Evolutionary conservation across 768 basidiomycete species (phyloP).

Genomic region (Favolaschia claudopus): DNA sequence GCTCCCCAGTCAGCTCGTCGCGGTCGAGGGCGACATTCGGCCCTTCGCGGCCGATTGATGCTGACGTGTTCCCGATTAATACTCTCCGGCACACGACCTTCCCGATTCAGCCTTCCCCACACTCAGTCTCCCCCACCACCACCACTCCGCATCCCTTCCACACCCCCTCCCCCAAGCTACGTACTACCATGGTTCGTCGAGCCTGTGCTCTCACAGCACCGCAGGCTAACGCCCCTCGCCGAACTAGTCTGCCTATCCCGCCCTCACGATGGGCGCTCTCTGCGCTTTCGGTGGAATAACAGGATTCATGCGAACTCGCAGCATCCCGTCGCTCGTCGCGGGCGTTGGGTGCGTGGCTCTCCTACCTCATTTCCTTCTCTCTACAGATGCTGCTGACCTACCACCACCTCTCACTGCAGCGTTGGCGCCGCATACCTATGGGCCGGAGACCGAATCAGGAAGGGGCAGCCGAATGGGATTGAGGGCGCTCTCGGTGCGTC

Average conservation of each 20-base stretch:
- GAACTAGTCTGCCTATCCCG: conserved; percentile 79
- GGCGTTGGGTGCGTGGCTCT: conserved; percentile 68
- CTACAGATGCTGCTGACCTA: not conserved
- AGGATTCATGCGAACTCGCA: conserved; percentile 75
- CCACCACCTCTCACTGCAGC: conserved; percentile 41
- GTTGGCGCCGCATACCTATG: conserved; percentile 83
- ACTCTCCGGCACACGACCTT: too few relatives aligned
- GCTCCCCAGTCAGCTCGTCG: not conserved
- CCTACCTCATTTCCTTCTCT: not conserved
- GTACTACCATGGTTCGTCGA: not conserved
- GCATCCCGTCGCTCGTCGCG: conserved; percentile 84
- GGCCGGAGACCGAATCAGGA: conserved; percentile 79
- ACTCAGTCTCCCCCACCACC: not conserved
- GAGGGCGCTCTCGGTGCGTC: conserved; percentile 79
- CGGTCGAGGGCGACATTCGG: too few relatives aligned
- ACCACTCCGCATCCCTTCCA: not conserved
- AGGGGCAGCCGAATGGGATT: conserved; percentile 75
- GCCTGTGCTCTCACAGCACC: not conserved
- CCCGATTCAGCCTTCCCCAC: conserved; percentile 8
- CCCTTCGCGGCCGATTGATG: not conserved
- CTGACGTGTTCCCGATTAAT: too few relatives aligned
- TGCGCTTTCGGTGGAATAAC: conserved; percentile 81
- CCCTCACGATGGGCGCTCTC: conserved; percentile 77
- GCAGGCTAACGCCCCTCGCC: not conserved
- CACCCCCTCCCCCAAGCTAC: not conserved